These are phyloP conservation scores for Monosporascus sp. DNA, from an alignment of 2,329 filamentous ascomycete species.

Conservation along the genomic window DNA sequence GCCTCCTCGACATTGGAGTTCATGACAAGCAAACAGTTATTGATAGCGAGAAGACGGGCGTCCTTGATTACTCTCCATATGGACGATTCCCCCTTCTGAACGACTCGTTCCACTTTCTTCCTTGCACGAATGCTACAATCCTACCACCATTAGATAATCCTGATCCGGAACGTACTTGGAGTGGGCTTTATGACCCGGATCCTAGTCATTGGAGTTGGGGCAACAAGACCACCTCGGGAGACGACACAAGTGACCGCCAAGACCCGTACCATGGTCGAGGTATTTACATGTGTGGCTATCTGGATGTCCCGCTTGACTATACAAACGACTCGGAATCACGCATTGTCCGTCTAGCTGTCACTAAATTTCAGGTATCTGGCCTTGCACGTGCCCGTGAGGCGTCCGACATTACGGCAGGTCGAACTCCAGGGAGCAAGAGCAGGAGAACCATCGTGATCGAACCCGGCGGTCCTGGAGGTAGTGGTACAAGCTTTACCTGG, in stretches of 20 bases:
- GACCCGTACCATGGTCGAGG: conserved; percentile 34
- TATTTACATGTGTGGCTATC: conserved; percentile 43
- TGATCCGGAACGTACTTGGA: conserved; percentile 33
- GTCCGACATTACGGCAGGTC: not conserved
- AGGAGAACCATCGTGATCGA: conserved; percentile 44
- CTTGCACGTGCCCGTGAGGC: conserved; percentile 24
- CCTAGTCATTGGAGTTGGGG: conserved; percentile 44
- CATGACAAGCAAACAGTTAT: not conserved
- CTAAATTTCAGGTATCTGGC: conserved; percentile 44
- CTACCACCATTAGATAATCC: conserved; percentile 37
- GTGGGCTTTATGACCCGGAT: conserved; percentile 36
- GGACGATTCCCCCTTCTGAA: conserved; percentile 34
- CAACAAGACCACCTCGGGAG: conserved; percentile 8
- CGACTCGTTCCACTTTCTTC: conserved; percentile 44
- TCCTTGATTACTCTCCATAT: conserved; percentile 18
- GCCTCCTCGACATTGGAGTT: too few species aligned
- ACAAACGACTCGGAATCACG: conserved; percentile 38
- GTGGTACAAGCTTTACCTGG: conserved; percentile 39
- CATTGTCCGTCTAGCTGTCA: conserved; percentile 42
- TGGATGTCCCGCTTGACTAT: conserved; percentile 45
- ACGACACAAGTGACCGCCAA: conserved; percentile 4
- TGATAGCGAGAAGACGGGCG: not conserved
- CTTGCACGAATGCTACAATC: conserved; percentile 38
- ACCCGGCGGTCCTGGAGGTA: conserved; percentile 46
- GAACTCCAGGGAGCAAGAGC: conserved; percentile 31